Evolutionary conservation across 1,284 basidiomycete species (phyloP), one percentile per base, ranked within the genome.

Genomic region (Fomitopsis schrenkii): DNA sequence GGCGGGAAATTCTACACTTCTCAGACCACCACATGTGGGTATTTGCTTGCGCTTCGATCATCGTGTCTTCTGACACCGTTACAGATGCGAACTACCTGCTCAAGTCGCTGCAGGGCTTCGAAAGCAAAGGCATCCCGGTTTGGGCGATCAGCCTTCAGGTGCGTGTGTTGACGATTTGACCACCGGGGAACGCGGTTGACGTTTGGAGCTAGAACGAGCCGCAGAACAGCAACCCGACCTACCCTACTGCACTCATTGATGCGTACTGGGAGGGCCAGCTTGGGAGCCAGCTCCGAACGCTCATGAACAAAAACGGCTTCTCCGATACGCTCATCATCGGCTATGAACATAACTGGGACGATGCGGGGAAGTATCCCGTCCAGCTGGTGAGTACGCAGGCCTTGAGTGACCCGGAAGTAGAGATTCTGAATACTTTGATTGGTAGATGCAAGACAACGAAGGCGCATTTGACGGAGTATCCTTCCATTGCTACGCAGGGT

Each of bases 401-500:
- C 7, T 4, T 53, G 14, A 22, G 2, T 22, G 22, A 22, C 2
- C 22, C 22, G 22, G 22, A 22, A 2, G 22, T 4, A 14, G 28
- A 17, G 26, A 35, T n/a, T 17, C 26, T 38, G 35, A 53, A 5
- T 26, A 26, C 10, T 36, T 38, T n/a, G 19, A 12, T 26, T 15
- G 36, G n/a, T 60, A 83, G 82, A 81, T 83, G 76, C 74, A 82
- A 66, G 74, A 80, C 64, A 80, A 79, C 2, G 67, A 63, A 1
- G 74, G 64, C 58, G 74, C 80, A 1, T 83, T 83, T 61, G 75
- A 77, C 28, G 82, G 83, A 0, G 80, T 79, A 30, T 62, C 80
- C 6, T 84, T 83, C 71, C 81, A 84, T 62, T 83, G 83, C 67
- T 83, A 84, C 61, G 67, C 67, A 10, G 82, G 83, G 3, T 64